A percentile compares a stretch with the other conserved stretches of the same genome.
These are phyloP conservation scores for Theileria luwenshuni DNA, from an alignment of 169 alveolate genomes.

Conservation along the genomic window DNA sequence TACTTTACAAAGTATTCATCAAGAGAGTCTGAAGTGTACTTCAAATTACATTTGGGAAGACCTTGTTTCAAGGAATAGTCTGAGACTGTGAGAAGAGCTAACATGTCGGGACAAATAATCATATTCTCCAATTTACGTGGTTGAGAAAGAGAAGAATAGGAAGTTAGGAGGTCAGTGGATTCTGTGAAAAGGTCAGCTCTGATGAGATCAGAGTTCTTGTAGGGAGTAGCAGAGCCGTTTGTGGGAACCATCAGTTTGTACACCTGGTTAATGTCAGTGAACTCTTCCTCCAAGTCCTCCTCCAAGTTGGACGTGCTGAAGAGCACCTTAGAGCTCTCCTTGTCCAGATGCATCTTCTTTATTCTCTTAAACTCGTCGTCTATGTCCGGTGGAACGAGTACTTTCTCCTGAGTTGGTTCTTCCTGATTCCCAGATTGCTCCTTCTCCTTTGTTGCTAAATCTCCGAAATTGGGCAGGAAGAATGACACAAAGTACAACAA, in stretches of 20 bases:
- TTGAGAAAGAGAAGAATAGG: neutral
- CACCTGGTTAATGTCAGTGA: constrained; percentile 6
- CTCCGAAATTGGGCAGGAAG: neutral
- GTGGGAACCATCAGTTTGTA: neutral
- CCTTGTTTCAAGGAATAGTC: constrained; percentile 7
- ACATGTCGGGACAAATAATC: constrained; percentile 3
- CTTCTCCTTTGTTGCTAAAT: neutral
- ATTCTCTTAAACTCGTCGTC: constrained; percentile 39
- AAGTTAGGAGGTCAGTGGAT: neutral
- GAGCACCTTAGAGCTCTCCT: constrained; percentile 42
- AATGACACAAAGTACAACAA: neutral
- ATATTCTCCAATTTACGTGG: neutral
- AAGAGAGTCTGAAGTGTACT: constrained; percentile 21
- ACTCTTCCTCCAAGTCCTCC: constrained; percentile 1
- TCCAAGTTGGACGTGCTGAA: constrained; percentile 26
- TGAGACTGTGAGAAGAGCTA: neutral
- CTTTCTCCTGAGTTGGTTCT: neutral
- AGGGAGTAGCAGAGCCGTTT: neutral
- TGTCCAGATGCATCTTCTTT: constrained; percentile 29
- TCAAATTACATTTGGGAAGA: constrained; percentile 9
- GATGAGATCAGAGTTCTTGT: neutral
- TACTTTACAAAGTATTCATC: constrained; percentile 3
- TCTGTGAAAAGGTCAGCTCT: neutral
- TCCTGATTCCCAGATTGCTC: neutral
- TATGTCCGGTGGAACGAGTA: constrained; percentile 23